phyloP scores from a whole-genome alignment of 768 basidiomycete genomes.

The Mrakia blollopis region DNA sequence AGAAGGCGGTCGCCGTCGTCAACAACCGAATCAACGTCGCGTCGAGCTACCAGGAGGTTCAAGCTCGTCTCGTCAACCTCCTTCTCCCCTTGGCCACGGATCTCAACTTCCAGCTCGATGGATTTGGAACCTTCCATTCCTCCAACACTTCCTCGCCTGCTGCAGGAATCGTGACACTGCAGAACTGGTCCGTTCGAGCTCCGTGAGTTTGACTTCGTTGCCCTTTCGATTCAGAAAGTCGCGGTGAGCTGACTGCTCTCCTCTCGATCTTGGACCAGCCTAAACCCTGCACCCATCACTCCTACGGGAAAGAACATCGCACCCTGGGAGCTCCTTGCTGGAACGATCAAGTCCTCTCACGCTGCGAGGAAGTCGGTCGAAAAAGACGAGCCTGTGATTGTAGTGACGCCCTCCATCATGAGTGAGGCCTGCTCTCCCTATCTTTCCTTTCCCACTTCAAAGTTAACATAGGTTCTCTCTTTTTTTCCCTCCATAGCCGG shows the following conservation, averaged over 20 bases:
- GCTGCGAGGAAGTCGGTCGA: neutral
- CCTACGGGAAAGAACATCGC: neutral
- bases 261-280: neutral
- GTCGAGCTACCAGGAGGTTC: constrained; percentile 38
- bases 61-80: constrained; percentile 35
- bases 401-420: constrained; percentile 10
- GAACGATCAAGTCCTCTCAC: neutral
- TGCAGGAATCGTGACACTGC: neutral
- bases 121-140: constrained; percentile 33
- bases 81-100: constrained; percentile 35
- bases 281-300: constrained; percentile 8
- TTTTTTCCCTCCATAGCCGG: neutral
- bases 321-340: neutral
- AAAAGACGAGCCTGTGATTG: constrained; percentile 31
- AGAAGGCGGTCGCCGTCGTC: constrained; percentile 36
- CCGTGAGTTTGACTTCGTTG: neutral
- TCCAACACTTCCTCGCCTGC: neutral
- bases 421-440: neutral
- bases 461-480: neutral
- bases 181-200: constrained; percentile 4
- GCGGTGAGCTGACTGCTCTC: neutral
- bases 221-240: neutral
- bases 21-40: constrained; percentile 43
- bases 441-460: neutral
- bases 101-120: constrained; percentile 38